Evolutionary conservation across 2,329 filamentous ascomycete species (phyloP), one percentile per base, ranked within the genome.

Genomic region (Pseudopyricularia cyperi): DNA sequence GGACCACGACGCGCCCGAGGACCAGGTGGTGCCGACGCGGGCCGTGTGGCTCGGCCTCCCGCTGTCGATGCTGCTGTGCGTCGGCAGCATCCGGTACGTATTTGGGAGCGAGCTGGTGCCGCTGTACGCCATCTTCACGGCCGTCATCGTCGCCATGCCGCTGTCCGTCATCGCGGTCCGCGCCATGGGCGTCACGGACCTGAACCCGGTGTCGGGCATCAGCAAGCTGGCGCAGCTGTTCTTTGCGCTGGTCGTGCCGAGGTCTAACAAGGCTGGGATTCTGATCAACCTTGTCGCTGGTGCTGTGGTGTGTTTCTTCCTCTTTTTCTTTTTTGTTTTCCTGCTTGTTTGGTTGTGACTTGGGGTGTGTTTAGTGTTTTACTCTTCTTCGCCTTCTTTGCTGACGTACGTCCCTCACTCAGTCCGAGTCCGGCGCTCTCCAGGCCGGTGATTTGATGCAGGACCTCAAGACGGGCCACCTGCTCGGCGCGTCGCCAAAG

Each of bases 391-490:
- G 7, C 48, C 8, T 17, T 15, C n/a, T 37, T 17, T 37, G 3
- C 22, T 52, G 34, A 22, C 47, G 34, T n/a, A 37, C 12, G 14
- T 37, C 12, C 14, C 28, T 30, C 19, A 12, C 5, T 4, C 15
- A 58, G 50, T 63, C 62, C 19, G 62, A 64, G 53, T 59, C 62
- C 68, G 74, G 93, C 5, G 93, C 93, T 3, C 73, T 97, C 4
- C 93, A 98, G 71, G 91, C 93, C 3, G 93, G 93, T 8, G 93
- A 98, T 66, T 80, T 98, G 52, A 87, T 98, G 78, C 93, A 98
- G 65, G 93, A 98, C 64, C 77, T 98, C 30, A 98, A 98, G 66
- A 96, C 93, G 0, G 93, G 93, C 0, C 90, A 98, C 66, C 71
- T 98, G 0, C 77, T 98, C 1, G 90, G 91, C 11, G 93, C 93